Conservation (phyloP, 2,329 filamentous ascomycete species). For the Coniochaeta pulveracea region DNA sequence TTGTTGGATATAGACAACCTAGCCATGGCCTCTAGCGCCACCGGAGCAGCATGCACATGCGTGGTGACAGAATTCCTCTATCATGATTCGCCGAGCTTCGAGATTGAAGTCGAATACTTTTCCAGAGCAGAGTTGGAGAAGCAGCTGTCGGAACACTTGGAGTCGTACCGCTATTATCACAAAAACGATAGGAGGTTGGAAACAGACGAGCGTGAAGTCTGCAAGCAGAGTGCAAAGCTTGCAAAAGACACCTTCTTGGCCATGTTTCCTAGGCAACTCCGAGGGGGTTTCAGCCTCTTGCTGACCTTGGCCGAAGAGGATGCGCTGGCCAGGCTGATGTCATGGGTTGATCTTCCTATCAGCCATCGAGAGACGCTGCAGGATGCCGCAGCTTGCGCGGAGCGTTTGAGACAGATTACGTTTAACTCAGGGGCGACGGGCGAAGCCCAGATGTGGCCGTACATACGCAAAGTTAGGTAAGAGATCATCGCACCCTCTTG, state of each 20-base stretch:
- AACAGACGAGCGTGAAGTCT: slow-evolving; percentile 12
- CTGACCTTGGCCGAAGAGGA: slow-evolving; percentile 2
- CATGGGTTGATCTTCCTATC: slow-evolving; percentile 12
- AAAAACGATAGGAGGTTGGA: slow-evolving; percentile 11
- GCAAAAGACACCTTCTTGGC: slow-evolving; percentile 24
- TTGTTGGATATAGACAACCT: slow-evolving; percentile 28
- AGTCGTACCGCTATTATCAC: slow-evolving; percentile 24
- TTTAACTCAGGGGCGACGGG: slow-evolving; percentile 17
- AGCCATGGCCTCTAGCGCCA: slow-evolving; percentile 30
- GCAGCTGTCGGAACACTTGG: slow-evolving; percentile 23
- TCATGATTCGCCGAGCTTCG: slow-evolving; percentile 19
- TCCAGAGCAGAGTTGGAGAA: slow-evolving; percentile 16
- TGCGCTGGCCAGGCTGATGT: slow-evolving; percentile 11
- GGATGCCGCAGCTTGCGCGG: slow-evolving; percentile 20
- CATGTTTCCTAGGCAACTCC: slow-evolving; percentile 20
- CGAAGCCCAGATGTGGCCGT: slow-evolving; percentile 27
- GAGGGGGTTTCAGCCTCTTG: slow-evolving; percentile 1
- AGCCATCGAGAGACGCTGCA: slow-evolving; percentile 1
- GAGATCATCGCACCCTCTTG: slow-evolving; percentile 4
- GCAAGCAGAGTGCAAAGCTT: slow-evolving; percentile 18
- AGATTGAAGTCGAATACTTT: slow-evolving; percentile 23
- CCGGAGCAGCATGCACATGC: slow-evolving; percentile 33
- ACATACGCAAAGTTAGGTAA: slow-evolving; percentile 30
- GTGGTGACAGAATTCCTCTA: slow-evolving; percentile 34
- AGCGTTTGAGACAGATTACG: slow-evolving; percentile 21